phyloP scores from a whole-genome alignment of 257 asterid genomes.

The Anisodus tanguticus region DNA sequence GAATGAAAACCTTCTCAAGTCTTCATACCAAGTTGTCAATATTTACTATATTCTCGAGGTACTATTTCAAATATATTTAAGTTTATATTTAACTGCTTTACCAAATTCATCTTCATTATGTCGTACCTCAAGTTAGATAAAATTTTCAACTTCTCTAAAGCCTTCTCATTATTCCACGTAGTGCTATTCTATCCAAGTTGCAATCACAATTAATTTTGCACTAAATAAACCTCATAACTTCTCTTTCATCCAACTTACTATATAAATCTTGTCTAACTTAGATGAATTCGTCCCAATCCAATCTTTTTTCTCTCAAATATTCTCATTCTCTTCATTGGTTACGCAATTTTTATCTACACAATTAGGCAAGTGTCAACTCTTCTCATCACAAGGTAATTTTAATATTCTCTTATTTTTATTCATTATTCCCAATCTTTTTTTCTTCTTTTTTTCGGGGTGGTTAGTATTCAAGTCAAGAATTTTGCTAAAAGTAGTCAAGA shows the following conservation, averaged over 20 bases:
- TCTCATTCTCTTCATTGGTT: not conserved
- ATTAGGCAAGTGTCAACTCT: not conserved
- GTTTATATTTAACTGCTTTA: not conserved
- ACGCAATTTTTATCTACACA: not conserved
- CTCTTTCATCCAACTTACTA: not conserved
- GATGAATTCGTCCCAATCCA: not conserved
- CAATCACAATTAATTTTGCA: not conserved
- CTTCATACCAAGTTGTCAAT: not conserved
- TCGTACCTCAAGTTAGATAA: not conserved
- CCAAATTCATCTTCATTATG: not conserved
- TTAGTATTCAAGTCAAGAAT: too few relatives aligned
- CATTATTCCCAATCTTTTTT: not conserved
- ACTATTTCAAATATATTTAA: not conserved
- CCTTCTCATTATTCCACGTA: not conserved
- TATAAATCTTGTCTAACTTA: slow-evolving; percentile 4
- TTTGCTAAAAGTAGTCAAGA: too few relatives aligned
- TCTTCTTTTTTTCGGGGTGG: not conserved
- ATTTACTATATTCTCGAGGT: not conserved
- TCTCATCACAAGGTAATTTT: not conserved
- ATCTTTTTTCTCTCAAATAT: not conserved
- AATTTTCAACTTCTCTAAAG: not conserved
- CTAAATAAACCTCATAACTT: not conserved
- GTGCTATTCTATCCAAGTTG: not conserved
- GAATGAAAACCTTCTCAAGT: not conserved
- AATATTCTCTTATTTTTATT: not conserved